These are phyloP conservation scores for Apophysomyces variabilis DNA, from an alignment of 371 early-diverging fungal genomes.

Conservation along the genomic window DNA sequence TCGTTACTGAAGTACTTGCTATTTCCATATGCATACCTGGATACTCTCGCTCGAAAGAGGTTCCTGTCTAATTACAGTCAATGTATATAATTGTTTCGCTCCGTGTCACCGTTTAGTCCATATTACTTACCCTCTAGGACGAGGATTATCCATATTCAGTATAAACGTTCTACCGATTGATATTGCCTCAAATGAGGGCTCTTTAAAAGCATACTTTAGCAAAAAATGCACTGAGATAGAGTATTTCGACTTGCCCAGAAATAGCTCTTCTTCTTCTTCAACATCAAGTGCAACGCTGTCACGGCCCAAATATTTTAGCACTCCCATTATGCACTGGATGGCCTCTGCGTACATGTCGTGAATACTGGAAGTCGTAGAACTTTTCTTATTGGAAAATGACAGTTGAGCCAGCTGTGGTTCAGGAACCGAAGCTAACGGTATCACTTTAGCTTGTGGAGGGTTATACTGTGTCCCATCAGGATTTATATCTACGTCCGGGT, in stretches of 20 bases:
- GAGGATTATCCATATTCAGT: conserved; percentile 45
- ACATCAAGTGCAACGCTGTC: conserved; percentile 40
- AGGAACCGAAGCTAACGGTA: conserved; percentile 41
- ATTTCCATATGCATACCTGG: not conserved
- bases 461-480: not conserved
- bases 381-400: conserved; percentile 8
- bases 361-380: conserved; percentile 29
- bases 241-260: conserved; percentile 1
- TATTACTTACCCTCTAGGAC: conserved; percentile 28
- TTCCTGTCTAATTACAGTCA: not conserved
- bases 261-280: conserved; percentile 21
- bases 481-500: conserved; percentile 22
- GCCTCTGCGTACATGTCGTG: conserved; percentile 49
- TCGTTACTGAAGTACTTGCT: not conserved
- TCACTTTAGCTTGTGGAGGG: conserved; percentile 23
- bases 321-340: conserved; percentile 33
- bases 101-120: not conserved
- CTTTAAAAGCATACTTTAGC: not conserved
- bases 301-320: conserved; percentile 34
- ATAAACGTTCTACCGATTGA: conserved; percentile 43
- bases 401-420: conserved; percentile 20
- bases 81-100: not conserved
- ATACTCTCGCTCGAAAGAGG: not conserved
- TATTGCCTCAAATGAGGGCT: conserved; percentile 32
- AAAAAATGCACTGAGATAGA: not conserved